Evolutionary conservation across 768 basidiomycete species (phyloP).

Genomic region (Lentinula raphanica): DNA sequence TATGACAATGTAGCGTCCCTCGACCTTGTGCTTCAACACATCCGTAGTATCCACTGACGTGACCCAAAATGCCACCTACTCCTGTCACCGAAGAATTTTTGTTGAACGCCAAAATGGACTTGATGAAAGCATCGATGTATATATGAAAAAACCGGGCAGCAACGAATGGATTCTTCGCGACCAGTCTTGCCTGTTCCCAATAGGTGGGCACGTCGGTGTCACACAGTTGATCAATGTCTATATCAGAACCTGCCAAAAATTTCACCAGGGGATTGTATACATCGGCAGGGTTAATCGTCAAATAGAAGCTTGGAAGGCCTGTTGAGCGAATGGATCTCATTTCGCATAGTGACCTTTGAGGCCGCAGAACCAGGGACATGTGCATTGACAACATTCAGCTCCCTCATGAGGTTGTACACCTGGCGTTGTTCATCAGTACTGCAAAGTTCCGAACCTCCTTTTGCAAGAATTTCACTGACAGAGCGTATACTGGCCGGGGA

Average conservation of each 20-base stretch:
- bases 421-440: too few relatives aligned
- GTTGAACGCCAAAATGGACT: not conserved
- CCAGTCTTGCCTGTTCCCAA: not conserved
- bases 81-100: too few relatives aligned
- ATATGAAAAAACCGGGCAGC: not conserved
- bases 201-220: not conserved
- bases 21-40: not conserved
- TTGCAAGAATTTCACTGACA: too few relatives aligned
- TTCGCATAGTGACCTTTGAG: conserved; percentile 13
- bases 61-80: not conserved
- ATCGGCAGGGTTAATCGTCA: conserved; percentile 15
- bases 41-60: not conserved
- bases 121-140: not conserved
- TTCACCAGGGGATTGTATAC: conserved; percentile 15
- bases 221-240: conserved; percentile 16
- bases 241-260: conserved; percentile 13
- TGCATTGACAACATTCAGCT: conserved; percentile 14
- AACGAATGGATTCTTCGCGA: not conserved
- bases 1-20: not conserved
- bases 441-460: too few relatives aligned
- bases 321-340: conserved; percentile 6
- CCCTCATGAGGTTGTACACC: too few relatives aligned
- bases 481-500: too few relatives aligned
- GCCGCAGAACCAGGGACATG: conserved; percentile 15
- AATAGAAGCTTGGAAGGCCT: conserved; percentile 15